Evolutionary conservation across 2,329 filamentous ascomycete species (phyloP), one percentile per base, ranked within the genome.

Genomic region (Penicillium occitanis): DNA sequence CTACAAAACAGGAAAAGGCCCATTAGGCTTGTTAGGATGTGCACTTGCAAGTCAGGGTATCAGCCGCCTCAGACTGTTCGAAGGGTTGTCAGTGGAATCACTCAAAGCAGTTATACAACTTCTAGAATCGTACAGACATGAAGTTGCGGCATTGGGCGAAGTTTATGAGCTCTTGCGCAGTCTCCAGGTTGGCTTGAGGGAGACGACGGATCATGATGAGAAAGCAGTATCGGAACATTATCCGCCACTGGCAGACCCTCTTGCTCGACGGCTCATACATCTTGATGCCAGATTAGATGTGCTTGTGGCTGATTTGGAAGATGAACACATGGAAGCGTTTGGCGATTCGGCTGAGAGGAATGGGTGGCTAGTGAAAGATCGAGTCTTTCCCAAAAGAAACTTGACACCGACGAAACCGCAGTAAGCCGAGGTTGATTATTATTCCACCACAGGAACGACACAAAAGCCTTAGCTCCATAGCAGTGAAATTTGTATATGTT

Each of bases 261-360:
- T 73, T 51, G 68, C 58, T 14, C 68, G 66, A 44, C 62, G 66
- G 8, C 62, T 72, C 30, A 42, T 63, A 22, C 63, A 65, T 17
- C 70, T 70, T 50, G 69, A 73, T 62, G 65, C 63, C 22, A 59
- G 68, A 8, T 67, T 71, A 51, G 66, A 69, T 67, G 68, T 70
- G 17, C 44, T 72, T 37, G 65, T 63, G 57, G 66, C 68, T 22
- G 66, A 70, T 22, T 64, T 73, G 81, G 89, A 66, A 85, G 85
- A 0, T 85, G 81, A 64, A 86, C 87, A 71, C 79, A 79, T 65
- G 81, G 83, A 60, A 87, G 87, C 72, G 80, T 84, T 63, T 78
- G 79, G 28, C 77, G 85, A 69, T 81, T 85, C 66, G 19, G n/a
- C 13, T 1, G 17, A 37, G 35, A 58, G 63, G 19, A 46, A 46